Percentiles rank a stretch among this genome's conserved stretches.
Evolutionary conservation across 441 rosid species (phyloP).

Genomic region (Raphanus hybrid): DNA sequence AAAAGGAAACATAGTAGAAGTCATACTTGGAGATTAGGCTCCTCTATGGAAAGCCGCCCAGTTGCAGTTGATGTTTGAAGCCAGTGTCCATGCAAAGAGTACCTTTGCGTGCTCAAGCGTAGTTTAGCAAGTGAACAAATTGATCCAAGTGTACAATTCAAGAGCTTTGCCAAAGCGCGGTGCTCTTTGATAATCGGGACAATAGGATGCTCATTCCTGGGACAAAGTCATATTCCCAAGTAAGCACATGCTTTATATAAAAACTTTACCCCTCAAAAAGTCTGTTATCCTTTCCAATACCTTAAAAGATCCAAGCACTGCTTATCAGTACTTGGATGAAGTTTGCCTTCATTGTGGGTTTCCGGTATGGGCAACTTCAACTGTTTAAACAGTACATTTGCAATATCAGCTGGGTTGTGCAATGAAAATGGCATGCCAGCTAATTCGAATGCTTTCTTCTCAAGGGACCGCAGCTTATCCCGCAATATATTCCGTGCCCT

Average conservation of each 20-base stretch:
- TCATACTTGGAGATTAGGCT: constrained; percentile 97
- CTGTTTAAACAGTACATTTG: constrained; percentile 83
- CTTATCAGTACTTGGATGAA: constrained; percentile 94
- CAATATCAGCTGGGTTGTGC: constrained; percentile 83
- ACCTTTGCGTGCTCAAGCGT: constrained; percentile 69
- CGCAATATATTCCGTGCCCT: constrained; percentile 72
- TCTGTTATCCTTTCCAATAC: constrained; percentile 46
- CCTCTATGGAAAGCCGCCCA: constrained; percentile 91
- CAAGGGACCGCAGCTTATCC: constrained; percentile 78
- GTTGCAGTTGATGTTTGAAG: constrained; percentile 99
- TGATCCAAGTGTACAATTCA: constrained; percentile 89
- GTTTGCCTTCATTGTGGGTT: constrained; percentile 69
- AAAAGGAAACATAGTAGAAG: constrained; percentile 24
- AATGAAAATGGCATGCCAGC: constrained; percentile 92
- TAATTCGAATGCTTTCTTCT: constrained; percentile 83
- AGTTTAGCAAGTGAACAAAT: constrained; percentile 86
- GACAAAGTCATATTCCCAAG: constrained; percentile 42
- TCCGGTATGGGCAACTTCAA: constrained; percentile 86
- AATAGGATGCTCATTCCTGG: constrained; percentile 93
- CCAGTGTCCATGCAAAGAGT: constrained; percentile 92
- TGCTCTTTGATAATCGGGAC: constrained; percentile 93
- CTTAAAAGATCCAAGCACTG: constrained; percentile 89
- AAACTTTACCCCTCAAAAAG: background rate
- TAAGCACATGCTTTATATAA: constrained; percentile 7
- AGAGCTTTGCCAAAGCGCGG: constrained; percentile 88